These are phyloP conservation scores for Paulownia fortunei DNA, from an alignment of 257 asterid genomes.

Conservation along the genomic window DNA sequence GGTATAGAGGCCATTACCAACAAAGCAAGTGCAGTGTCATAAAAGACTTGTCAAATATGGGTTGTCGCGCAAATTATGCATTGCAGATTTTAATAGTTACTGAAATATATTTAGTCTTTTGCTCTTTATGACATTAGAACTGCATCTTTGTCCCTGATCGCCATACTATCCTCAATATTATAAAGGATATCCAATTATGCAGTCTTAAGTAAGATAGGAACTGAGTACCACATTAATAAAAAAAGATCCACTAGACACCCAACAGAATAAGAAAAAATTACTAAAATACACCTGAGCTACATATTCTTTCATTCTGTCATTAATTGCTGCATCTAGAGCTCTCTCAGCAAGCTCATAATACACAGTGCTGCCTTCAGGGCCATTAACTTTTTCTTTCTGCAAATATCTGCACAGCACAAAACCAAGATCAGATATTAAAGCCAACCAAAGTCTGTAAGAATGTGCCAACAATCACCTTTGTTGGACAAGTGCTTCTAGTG, in stretches of 20 bases:
- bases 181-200: background rate
- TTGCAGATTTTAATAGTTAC: background rate
- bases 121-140: background rate
- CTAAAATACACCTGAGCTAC: constrained; percentile 57
- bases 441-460: constrained; percentile 23
- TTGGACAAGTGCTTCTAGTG: constrained; percentile 83
- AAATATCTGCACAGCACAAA: constrained; percentile 59
- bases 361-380: constrained; percentile 74
- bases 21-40: background rate
- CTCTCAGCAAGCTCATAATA: constrained; percentile 96
- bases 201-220: background rate
- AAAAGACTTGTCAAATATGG: background rate
- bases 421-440: constrained; percentile 22
- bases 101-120: background rate
- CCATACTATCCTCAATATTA: background rate
- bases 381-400: constrained; percentile 81
- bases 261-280: background rate
- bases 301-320: constrained; percentile 62
- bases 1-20: background rate
- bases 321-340: constrained; percentile 63
- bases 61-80: background rate
- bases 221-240: background rate
- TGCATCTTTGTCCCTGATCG: background rate
- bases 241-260: background rate
- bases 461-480: constrained; percentile 61